Base-by-base conservation (phyloP, 805 yeast species). In the Yamadazyma ubonensis region DNA sequence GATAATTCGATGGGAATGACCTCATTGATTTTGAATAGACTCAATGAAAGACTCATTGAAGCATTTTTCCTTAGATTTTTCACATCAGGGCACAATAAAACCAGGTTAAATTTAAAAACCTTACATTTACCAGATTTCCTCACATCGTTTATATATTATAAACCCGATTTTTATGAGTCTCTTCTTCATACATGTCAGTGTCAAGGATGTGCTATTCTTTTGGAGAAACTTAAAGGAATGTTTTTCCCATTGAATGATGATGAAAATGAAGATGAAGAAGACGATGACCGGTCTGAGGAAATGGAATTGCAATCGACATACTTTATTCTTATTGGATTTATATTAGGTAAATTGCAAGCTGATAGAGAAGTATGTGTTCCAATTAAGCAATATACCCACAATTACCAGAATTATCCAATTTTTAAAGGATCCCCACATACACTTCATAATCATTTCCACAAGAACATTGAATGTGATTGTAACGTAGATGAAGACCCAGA, bases 351-450 rank as follows among this genome's bases (percentile, higher is more conserved):
- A 43, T 45, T 64, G 16, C 69, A 61, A 47, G 57, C 60, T 2
- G 69, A 63, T 41, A 44, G 70, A 42, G 67, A 62, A 48, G 63
- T 63, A 7, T 63, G 63, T 45, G 55, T 55, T 8, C 68, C 68
- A 5, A 61, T 60, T 29, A 59, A 58, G 33, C 59, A 57, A 30
- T 46, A 42, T 14, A 49, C 60, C 3, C 48, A 42, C 36, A 34
- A 50, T 17, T 61, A 48, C 43, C 43, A 42, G 12, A 45, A 50
- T 25, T 63, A 63, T 36, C 68, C 67, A 5, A 56, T 64, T 14
- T 58, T 55, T 39, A 61, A 60, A 38, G 70, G 70, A 10, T 57
- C 57, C 32, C 63, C 65, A 3, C 63, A 63, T 43, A 59, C 63
- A 2, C 50, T 64, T 12, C 69, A 63, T 44, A 42, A 44, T 16